phyloP scores from a whole-genome alignment of 2,329 filamentous ascomycete species.

The Byssoonygena ceratinophila region DNA sequence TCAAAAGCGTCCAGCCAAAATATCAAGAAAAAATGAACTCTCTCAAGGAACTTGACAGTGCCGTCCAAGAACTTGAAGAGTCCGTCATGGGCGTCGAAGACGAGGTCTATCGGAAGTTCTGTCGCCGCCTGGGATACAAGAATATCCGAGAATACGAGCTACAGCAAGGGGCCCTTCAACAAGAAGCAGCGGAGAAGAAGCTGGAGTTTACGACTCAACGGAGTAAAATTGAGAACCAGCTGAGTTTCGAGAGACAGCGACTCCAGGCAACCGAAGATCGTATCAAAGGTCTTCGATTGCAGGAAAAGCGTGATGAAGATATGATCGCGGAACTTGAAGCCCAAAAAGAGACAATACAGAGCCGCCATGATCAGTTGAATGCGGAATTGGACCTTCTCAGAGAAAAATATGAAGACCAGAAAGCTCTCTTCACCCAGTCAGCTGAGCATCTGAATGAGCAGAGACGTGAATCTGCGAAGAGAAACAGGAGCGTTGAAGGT shows the following conservation, averaged over 20 bases:
- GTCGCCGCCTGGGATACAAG: slow-evolving; percentile 70
- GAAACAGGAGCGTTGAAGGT: slow-evolving; percentile 70
- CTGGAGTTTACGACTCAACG: slow-evolving; percentile 75
- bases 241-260: slow-evolving; percentile 58
- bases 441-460: slow-evolving; percentile 67
- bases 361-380: slow-evolving; percentile 59
- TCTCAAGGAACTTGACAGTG: slow-evolving; percentile 51
- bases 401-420: slow-evolving; percentile 59
- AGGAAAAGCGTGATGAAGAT: slow-evolving; percentile 54
- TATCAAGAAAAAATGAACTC: slow-evolving; percentile 60
- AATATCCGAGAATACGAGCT: slow-evolving; percentile 89
- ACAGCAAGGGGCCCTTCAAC: slow-evolving; percentile 83
- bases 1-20: slow-evolving; percentile 67
- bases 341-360: slow-evolving; percentile 65
- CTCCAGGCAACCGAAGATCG: slow-evolving; percentile 60
- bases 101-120: slow-evolving; percentile 75
- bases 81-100: slow-evolving; percentile 77
- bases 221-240: slow-evolving; percentile 50
- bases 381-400: slow-evolving; percentile 67
- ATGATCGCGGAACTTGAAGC: slow-evolving; percentile 60
- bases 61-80: slow-evolving; percentile 47
- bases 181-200: slow-evolving; percentile 78
- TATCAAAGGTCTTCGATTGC: slow-evolving; percentile 56
- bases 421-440: slow-evolving; percentile 56
- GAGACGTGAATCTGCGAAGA: slow-evolving; percentile 69